Conservation (phyloP, 352 stramenopile species). For the Phytophthora brassicae region DNA sequence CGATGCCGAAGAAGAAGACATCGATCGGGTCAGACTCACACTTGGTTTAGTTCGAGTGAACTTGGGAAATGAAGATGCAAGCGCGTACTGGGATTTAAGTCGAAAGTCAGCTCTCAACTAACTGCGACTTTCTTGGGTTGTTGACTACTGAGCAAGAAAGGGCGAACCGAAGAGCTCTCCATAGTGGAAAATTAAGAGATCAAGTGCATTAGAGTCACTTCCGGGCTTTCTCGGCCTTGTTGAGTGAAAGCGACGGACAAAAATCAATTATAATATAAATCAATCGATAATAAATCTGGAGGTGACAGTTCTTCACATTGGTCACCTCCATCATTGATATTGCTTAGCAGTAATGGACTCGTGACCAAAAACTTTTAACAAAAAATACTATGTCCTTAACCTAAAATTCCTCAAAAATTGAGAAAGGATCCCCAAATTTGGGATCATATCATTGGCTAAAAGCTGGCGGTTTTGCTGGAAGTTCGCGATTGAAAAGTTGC, state of each 20-base stretch:
- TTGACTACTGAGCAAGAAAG: constrained; percentile 24
- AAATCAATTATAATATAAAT: background rate
- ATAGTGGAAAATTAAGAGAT: constrained; percentile 23
- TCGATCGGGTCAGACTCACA: constrained; percentile 57
- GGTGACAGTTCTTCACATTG: background rate
- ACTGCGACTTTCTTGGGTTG: background rate
- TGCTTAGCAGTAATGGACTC: constrained; percentile 6
- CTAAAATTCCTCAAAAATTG: background rate
- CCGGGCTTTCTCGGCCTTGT: background rate
- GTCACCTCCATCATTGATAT: constrained; percentile 4
- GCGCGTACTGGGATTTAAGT: background rate
- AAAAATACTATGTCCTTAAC: no score
- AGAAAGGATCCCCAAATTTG: background rate
- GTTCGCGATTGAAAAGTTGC: constrained; percentile 17
- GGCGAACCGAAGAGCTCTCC: constrained; percentile 56
- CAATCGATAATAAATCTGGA: background rate
- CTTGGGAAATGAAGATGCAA: constrained; percentile 33
- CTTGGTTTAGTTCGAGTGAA: constrained; percentile 45
- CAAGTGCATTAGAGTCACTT: background rate
- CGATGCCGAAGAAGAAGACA: constrained; percentile 56
- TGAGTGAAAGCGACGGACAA: constrained; percentile 14
- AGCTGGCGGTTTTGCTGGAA: constrained; percentile 39
- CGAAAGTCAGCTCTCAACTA: background rate
- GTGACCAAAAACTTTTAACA: no score
- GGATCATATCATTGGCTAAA: background rate